These are phyloP conservation scores for Corymbia calophylla DNA, from an alignment of 441 rosid species.

Conservation along the genomic window DNA sequence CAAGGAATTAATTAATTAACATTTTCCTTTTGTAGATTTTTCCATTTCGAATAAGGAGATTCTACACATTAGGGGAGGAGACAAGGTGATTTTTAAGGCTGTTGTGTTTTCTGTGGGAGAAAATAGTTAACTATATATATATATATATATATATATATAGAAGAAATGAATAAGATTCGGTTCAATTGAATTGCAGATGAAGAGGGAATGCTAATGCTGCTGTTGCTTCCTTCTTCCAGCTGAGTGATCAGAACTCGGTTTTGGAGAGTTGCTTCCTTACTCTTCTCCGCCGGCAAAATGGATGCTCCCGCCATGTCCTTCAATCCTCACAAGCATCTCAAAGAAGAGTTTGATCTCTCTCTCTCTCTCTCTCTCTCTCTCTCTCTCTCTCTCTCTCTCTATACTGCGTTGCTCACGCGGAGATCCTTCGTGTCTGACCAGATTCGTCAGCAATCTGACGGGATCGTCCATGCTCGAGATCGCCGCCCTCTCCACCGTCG, in stretches of 20 bases:
- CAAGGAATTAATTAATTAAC: no score
- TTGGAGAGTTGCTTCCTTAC: not conserved
- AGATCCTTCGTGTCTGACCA: conserved; percentile 14
- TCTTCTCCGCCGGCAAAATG: not conserved
- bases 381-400: not conserved
- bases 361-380: not conserved
- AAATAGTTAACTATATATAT: not conserved
- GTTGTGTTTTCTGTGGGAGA: not conserved
- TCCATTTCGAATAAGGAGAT: not conserved
- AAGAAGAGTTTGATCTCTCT: conserved; percentile 49
- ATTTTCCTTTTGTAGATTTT: not conserved
- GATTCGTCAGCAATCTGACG: conserved; percentile 78
- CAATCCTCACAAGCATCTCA: conserved; percentile 69
- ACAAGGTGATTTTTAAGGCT: not conserved
- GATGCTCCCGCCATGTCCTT: conserved; percentile 11
- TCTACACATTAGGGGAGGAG: not conserved
- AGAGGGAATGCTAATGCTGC: not conserved
- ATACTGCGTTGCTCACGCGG: not conserved
- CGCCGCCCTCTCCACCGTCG: conserved; percentile 44
- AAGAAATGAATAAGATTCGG: not conserved
- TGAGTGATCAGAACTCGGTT: not conserved
- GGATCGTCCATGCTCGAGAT: conserved; percentile 83
- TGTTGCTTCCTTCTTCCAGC: not conserved
- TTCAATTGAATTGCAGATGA: not conserved
- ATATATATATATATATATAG: no score